Evolutionary conservation across 345 rosid genomes (phyloP).

Genomic region (Gossypium ekmanianum): DNA sequence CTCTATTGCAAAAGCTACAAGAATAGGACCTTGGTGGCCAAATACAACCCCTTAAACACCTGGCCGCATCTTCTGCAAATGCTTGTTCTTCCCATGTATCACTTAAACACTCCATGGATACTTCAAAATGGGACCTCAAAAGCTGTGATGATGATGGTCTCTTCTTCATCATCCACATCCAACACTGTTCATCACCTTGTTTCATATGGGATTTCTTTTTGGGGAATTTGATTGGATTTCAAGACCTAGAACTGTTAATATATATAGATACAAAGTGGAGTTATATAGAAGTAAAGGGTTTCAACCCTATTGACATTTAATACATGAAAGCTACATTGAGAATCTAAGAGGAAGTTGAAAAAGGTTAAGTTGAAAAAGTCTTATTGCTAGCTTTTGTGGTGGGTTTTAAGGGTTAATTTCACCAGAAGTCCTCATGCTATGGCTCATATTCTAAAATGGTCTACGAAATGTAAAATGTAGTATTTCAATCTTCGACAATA

Average conservation of each 20-base stretch:
- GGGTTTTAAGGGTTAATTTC: neutral
- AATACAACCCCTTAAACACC: slow-evolving; percentile 37
- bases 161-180: slow-evolving; percentile 36
- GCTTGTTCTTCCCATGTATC: slow-evolving; percentile 59
- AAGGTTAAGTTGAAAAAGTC: slow-evolving; percentile 36
- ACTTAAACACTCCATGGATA: slow-evolving; percentile 12
- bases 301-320: slow-evolving; percentile 17
- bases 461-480: no score
- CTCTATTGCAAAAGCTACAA: slow-evolving; percentile 60
- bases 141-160: neutral
- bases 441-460: no score
- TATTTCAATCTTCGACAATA: no score
- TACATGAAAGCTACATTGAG: slow-evolving; percentile 33
- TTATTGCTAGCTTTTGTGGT: slow-evolving; percentile 24
- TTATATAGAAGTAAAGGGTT: slow-evolving; percentile 8
- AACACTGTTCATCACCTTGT: slow-evolving; percentile 19
- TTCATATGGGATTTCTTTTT: no score
- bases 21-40: slow-evolving; percentile 74
- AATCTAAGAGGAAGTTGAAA: slow-evolving; percentile 28
- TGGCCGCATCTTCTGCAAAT: slow-evolving; percentile 57
- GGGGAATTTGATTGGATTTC: neutral
- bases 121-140: slow-evolving; percentile 19
- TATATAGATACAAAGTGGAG: neutral
- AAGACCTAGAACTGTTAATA: neutral
- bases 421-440: no score